phyloP scores from a whole-genome alignment of 441 rosid species.

The Hura crepitans region DNA sequence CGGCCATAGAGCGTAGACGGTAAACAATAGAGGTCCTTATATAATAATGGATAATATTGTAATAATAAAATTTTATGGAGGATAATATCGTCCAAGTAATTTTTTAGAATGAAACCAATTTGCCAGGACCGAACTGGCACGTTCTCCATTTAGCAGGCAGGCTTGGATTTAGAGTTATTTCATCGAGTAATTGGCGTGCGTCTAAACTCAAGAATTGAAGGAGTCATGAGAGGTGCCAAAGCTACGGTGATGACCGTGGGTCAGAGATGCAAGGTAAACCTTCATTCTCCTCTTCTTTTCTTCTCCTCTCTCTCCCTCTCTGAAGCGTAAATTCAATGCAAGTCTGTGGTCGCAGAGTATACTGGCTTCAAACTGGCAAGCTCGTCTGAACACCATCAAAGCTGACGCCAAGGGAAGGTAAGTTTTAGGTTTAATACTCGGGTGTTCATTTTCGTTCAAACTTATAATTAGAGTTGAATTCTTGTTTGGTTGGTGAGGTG shows the following conservation, averaged over 20 bases:
- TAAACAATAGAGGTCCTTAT: too few relatives aligned
- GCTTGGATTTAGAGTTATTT: constrained; percentile 31
- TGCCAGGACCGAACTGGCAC: too few relatives aligned
- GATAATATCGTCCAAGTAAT: too few relatives aligned
- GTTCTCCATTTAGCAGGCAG: not conserved
- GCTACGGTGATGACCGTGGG: constrained; percentile 45
- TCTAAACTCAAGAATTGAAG: not conserved
- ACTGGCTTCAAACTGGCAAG: constrained; percentile 82
- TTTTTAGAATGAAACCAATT: too few relatives aligned
- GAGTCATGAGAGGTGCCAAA: constrained; percentile 49
- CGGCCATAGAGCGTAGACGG: too few relatives aligned
- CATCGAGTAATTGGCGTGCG: constrained; percentile 45
- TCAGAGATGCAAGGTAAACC: constrained; percentile 68
- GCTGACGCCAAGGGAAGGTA: constrained; percentile 88
- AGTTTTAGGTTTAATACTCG: constrained; percentile 3
- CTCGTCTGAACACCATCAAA: constrained; percentile 65
- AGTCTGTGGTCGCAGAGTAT: constrained; percentile 46
- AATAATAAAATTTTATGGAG: too few relatives aligned
- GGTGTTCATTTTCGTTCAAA: not conserved
- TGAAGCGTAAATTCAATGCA: not conserved
- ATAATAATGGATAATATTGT: too few relatives aligned
- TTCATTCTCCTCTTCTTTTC: not conserved
- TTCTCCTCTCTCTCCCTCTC: not conserved
- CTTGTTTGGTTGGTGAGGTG: constrained; percentile 11
- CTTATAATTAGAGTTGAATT: not conserved